Evolutionary conservation across 805 yeast species (phyloP), one percentile per base, ranked within the genome.

Genomic region (Starmerella stigmatis): DNA sequence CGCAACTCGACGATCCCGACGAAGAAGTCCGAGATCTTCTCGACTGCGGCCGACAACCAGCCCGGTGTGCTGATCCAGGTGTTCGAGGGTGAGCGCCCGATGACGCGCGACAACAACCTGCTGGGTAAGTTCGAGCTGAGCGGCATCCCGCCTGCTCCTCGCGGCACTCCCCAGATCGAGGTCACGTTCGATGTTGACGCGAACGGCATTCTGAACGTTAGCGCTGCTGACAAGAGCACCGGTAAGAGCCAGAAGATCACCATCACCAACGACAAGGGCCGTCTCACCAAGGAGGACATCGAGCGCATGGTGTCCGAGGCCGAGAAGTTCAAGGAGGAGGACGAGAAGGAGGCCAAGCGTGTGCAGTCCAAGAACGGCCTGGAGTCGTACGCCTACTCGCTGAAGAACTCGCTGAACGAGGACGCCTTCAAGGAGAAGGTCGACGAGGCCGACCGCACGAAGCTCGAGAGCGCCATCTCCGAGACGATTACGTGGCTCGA

Each of bases 61-160:
- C 96, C 96, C 59, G 95, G 96, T 81, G 96, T 88, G 55, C 74
- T 86, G 71, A 86, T 88, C 69, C 96, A 88, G 75, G 96, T 88
- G 57, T 88, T 72, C 63, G 96, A 88, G 75, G 97, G 97, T 80
- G 97, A 88, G 77, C 85, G 96, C 75, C 83, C 94, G 55, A 80
- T 81, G 72, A 86, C 96, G 44, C 83, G 79, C 73, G 96, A 88
- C 68, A 88, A 88, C 81, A 88, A 86, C 78, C 69, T 86, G 67
- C 79, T 88, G 63, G 97, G 96, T 76, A 88, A 88, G 73, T 88
- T 88, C 71, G 96, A 88, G 72, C 79, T 88, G 62, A 70, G 92
- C 57, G 96, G 96, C 67, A 88, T 88, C 56, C 96, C 96, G 63
- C 96, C 96, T 59, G 96, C 96, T 37, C 96, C 96, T 72, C 86